These are phyloP conservation scores for Hawksworthiomyces lignivorus DNA, from an alignment of 2,329 filamentous ascomycete species.

Conservation along the genomic window DNA sequence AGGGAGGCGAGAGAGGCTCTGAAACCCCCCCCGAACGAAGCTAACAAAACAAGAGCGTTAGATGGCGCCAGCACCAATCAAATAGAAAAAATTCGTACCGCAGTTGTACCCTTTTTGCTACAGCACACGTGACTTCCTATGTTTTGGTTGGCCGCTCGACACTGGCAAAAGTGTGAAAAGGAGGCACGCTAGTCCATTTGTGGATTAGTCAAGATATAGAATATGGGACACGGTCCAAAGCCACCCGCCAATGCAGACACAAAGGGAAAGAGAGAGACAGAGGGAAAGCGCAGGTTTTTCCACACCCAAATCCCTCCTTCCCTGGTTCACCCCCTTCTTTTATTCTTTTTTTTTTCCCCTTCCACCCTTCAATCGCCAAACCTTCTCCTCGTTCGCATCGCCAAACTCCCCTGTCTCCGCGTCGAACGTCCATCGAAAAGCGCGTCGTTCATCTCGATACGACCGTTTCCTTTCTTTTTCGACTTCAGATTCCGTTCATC, in stretches of 20 bases:
- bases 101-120: no score
- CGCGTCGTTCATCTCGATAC: constrained; percentile 42
- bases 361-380: constrained; percentile 20
- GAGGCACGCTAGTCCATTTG: constrained; percentile 18
- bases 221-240: constrained; percentile 20
- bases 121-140: no score
- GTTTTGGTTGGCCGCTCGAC: no score
- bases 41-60: no score
- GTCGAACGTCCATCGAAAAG: constrained; percentile 37
- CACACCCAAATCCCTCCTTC: constrained; percentile 21
- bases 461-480: constrained; percentile 5
- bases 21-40: no score
- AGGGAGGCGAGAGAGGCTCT: no score
- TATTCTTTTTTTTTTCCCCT: constrained; percentile 9
- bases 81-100: no score
- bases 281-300: constrained; percentile 34
- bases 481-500: constrained; percentile 15
- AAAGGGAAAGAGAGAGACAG: no score
- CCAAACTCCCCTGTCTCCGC: constrained; percentile 12
- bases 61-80: no score
- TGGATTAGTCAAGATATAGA: constrained; percentile 25
- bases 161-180: constrained; percentile 14
- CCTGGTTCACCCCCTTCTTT: constrained; percentile 6
- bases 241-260: no score
- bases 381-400: no score